These are phyloP conservation scores for Vigna radiata DNA, from an alignment of 306 rosid species.

Conservation along the genomic window DNA sequence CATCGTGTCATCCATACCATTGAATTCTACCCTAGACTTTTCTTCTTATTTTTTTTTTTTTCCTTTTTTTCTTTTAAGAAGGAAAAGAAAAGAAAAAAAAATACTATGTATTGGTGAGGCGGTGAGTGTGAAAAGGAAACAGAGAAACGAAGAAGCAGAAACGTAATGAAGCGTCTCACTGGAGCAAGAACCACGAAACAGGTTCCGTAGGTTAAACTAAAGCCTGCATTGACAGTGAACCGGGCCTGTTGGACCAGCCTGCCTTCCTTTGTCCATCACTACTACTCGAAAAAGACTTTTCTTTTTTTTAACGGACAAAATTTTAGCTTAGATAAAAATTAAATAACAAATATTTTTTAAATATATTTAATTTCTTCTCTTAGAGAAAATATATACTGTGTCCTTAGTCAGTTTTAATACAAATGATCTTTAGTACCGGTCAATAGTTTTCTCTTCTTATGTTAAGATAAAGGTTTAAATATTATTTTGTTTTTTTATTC, in stretches of 20 bases:
- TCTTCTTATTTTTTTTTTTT: neutral
- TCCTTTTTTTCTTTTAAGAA: neutral
- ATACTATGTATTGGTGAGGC: neutral
- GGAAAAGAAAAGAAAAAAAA: too few species aligned
- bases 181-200: conserved; percentile 4
- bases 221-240: neutral
- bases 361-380: too few species aligned
- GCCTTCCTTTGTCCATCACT: neutral
- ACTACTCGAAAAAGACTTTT: neutral
- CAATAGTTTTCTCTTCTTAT: too few species aligned
- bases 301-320: too few species aligned
- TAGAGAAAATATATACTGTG: too few species aligned
- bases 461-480: too few species aligned
- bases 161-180: conserved; percentile 38
- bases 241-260: conserved; percentile 18
- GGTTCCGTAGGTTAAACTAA: conserved; percentile 16
- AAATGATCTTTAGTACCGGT: too few species aligned
- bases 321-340: too few species aligned
- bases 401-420: too few species aligned
- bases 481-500: too few species aligned
- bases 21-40: conserved; percentile 12
- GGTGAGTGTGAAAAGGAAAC: conserved; percentile 18
- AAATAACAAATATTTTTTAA: too few species aligned
- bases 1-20: conserved; percentile 18
- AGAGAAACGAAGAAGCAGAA: neutral